Evolutionary conservation across 1,284 basidiomycete species (phyloP).

Genomic region (Ustilago trichophora): DNA sequence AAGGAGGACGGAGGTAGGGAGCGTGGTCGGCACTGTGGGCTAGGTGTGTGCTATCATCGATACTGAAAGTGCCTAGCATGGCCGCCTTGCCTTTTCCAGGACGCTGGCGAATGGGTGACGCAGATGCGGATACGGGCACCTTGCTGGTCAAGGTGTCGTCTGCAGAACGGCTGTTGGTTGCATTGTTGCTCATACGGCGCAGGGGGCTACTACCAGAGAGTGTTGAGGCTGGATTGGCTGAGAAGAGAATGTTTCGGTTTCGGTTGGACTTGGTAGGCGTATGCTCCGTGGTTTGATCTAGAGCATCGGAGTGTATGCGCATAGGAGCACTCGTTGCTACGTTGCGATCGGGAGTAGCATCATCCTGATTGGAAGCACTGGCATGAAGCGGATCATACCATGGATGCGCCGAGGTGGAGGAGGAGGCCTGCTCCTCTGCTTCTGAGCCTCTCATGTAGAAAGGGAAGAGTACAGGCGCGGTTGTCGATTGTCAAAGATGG

Average conservation of each 20-base stretch:
- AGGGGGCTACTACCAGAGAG: no score
- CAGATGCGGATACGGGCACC: not conserved
- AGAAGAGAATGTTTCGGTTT: no score
- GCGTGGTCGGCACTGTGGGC: not conserved
- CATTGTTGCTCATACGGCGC: not conserved
- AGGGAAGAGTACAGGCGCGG: no score
- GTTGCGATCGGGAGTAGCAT: no score
- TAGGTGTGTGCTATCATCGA: not conserved
- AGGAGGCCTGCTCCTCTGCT: slow-evolving; percentile 5
- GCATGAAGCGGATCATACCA: not conserved
- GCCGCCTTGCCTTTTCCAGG: slow-evolving; percentile 15
- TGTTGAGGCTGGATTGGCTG: no score
- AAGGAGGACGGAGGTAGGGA: slow-evolving; percentile 29
- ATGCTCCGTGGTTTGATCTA: no score
- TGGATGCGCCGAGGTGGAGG: not conserved
- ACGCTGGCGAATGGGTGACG: slow-evolving; percentile 28
- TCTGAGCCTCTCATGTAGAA: no score
- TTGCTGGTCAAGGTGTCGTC: not conserved
- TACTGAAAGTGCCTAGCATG: not conserved
- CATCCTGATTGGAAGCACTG: no score
- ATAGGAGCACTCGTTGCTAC: no score
- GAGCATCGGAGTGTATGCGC: no score
- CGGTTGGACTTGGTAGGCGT: no score
- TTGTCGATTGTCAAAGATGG: no score
- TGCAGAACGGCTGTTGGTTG: not conserved